These are phyloP conservation scores for Trichocladium antarcticum DNA, from an alignment of 495 filamentous ascomycete species.

Conservation along the genomic window DNA sequence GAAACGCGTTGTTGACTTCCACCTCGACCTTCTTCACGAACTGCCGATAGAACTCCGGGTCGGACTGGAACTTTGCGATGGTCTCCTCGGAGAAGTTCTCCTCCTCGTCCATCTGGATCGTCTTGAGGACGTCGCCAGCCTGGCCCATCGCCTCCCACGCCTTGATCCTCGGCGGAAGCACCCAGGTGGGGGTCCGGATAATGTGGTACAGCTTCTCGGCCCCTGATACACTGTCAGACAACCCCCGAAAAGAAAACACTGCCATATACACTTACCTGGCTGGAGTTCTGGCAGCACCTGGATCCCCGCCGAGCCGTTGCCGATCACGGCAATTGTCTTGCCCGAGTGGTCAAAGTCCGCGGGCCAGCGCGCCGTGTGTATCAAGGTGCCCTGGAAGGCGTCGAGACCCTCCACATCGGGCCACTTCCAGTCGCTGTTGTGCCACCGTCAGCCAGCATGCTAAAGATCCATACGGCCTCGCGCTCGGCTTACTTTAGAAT, in stretches of 20 bases:
- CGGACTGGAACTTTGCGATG: constrained; percentile 37
- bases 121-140: constrained; percentile 16
- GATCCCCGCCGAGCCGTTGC: constrained; percentile 46
- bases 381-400: constrained; percentile 40
- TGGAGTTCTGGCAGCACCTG: constrained; percentile 54
- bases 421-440: constrained; percentile 50
- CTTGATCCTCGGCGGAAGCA: constrained; percentile 44
- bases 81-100: constrained; percentile 35
- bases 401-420: constrained; percentile 41
- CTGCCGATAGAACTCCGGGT: constrained; percentile 26
- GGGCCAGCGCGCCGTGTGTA: constrained; percentile 53
- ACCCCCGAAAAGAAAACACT: constrained; percentile 22
- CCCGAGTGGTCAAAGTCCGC: constrained; percentile 42
- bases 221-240: constrained; percentile 22
- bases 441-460: constrained; percentile 2
- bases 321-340: constrained; percentile 50
- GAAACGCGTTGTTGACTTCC: constrained; percentile 38
- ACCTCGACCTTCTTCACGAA: constrained; percentile 33
- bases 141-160: constrained; percentile 35
- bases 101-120: constrained; percentile 23
- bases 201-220: constrained; percentile 37
- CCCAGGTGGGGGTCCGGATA: constrained; percentile 55
- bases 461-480: neutral
- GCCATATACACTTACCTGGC: constrained; percentile 34
- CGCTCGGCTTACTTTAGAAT: constrained; percentile 41